Conservation (phyloP, 78 protist genomes). For the Tieghemostelium lacteum region DNA sequence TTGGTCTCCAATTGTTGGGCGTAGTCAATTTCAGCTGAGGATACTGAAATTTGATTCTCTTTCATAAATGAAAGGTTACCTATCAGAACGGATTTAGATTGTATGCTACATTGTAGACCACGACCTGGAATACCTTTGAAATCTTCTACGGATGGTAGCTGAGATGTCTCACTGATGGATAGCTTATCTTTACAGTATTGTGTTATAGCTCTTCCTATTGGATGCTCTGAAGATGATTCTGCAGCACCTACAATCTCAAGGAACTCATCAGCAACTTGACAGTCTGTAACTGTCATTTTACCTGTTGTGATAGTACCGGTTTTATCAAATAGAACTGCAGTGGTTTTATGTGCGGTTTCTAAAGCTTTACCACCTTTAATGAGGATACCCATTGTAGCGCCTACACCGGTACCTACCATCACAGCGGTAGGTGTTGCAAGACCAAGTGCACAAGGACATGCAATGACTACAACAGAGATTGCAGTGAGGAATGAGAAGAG, state of each 20-base stretch:
- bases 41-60: slow-evolving; percentile 33
- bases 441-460: slow-evolving; percentile 96
- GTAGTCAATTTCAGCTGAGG: neutral
- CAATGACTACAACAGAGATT: slow-evolving; percentile 87
- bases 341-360: slow-evolving; percentile 85
- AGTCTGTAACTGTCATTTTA: slow-evolving; percentile 66
- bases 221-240: slow-evolving; percentile 82
- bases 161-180: neutral
- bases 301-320: slow-evolving; percentile 96
- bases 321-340: slow-evolving; percentile 90
- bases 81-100: neutral
- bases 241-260: slow-evolving; percentile 63
- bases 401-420: slow-evolving; percentile 95
- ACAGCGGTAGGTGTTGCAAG: slow-evolving; percentile 96
- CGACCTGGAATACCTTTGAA: slow-evolving; percentile 72
- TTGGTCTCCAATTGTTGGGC: slow-evolving; percentile 64
- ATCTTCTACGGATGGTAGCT: slow-evolving; percentile 27
- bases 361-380: slow-evolving; percentile 92
- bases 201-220: slow-evolving; percentile 86
- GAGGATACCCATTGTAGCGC: slow-evolving; percentile 86
- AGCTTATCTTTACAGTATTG: slow-evolving; percentile 20
- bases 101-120: slow-evolving; percentile 40
- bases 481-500: slow-evolving; percentile 84
- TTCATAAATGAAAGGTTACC: slow-evolving; percentile 73
- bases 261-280: slow-evolving; percentile 3